Percentiles rank a stretch among this genome's conserved stretches.
Evolutionary conservation across 129 eudicot species (phyloP).

Genomic region (Arctium minus): DNA sequence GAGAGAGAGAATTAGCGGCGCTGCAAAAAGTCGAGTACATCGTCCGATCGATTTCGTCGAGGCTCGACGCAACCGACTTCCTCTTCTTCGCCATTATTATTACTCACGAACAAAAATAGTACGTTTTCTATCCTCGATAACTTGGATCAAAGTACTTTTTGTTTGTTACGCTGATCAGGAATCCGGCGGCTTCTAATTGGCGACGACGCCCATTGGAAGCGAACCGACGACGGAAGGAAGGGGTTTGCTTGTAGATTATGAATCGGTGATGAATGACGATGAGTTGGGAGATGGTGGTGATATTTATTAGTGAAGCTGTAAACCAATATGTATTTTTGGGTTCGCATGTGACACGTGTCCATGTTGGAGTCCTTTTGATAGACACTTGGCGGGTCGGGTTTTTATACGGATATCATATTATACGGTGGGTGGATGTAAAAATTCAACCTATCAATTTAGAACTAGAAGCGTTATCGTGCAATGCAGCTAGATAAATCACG

Average conservation of each 20-base stretch:
- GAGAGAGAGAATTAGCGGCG: constrained; percentile 65
- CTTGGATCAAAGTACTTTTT: background rate
- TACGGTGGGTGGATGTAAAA: background rate
- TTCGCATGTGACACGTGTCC: background rate
- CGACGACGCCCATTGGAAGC: background rate
- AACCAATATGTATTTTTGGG: background rate
- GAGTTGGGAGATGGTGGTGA: background rate
- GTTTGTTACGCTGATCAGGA: background rate
- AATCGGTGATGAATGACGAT: background rate
- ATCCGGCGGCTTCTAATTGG: background rate
- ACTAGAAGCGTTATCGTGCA: no score
- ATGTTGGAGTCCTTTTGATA: background rate
- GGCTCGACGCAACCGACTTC: constrained; percentile 48
- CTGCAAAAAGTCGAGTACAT: constrained; percentile 50
- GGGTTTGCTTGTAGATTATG: background rate
- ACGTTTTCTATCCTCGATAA: background rate
- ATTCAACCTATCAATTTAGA: no score
- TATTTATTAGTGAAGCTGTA: background rate
- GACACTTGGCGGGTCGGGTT: background rate
- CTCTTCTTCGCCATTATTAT: constrained; percentile 48
- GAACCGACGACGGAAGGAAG: background rate
- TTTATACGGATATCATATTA: background rate
- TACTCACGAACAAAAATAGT: background rate
- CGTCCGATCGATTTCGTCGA: constrained; percentile 65
- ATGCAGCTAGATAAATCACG: no score